phyloP scores from a whole-genome alignment of 257 asterid genomes.

The Solanum chiquidenum region DNA sequence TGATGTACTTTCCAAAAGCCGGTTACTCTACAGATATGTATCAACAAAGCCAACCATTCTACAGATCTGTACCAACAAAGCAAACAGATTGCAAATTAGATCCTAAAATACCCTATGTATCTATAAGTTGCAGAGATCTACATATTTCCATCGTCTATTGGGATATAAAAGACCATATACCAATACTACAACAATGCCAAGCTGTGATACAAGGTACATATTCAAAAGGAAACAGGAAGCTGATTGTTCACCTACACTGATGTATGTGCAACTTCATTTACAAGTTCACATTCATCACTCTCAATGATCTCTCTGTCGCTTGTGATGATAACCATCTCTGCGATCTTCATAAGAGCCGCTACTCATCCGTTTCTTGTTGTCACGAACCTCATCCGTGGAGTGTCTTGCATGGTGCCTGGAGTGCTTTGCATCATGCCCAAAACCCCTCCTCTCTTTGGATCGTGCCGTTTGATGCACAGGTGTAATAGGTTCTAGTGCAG shows the following conservation, averaged over 20 bases:
- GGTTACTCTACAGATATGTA: slow-evolving; percentile 25
- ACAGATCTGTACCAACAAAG: slow-evolving; percentile 31
- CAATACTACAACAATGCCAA: slow-evolving; percentile 22
- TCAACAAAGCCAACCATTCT: slow-evolving; percentile 21
- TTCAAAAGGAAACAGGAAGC: slow-evolving; percentile 16
- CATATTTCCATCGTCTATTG: slow-evolving; percentile 3
- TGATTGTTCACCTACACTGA: slow-evolving; percentile 24
- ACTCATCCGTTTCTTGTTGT: slow-evolving; percentile 15
- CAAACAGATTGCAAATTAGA: slow-evolving; percentile 24
- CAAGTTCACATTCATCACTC: slow-evolving; percentile 25
- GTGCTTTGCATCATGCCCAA: slow-evolving; percentile 7
- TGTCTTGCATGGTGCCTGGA: slow-evolving; percentile 4
- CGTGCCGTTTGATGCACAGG: slow-evolving; percentile 18
- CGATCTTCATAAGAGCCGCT: slow-evolving; percentile 15
- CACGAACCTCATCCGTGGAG: neutral
- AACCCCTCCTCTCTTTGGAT: slow-evolving; percentile 21
- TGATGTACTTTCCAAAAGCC: slow-evolving; percentile 24
- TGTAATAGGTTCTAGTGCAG: slow-evolving; percentile 4
- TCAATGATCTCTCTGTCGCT: slow-evolving; percentile 29
- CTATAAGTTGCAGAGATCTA: slow-evolving; percentile 9
- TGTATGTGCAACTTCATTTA: slow-evolving; percentile 17
- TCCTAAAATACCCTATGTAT: slow-evolving; percentile 19
- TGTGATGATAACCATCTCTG: slow-evolving; percentile 9
- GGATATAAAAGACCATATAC: slow-evolving; percentile 16
- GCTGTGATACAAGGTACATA: slow-evolving; percentile 38